phyloP scores from a whole-genome alignment of 2,329 filamentous ascomycete species.

The Cadophora malorum region DNA sequence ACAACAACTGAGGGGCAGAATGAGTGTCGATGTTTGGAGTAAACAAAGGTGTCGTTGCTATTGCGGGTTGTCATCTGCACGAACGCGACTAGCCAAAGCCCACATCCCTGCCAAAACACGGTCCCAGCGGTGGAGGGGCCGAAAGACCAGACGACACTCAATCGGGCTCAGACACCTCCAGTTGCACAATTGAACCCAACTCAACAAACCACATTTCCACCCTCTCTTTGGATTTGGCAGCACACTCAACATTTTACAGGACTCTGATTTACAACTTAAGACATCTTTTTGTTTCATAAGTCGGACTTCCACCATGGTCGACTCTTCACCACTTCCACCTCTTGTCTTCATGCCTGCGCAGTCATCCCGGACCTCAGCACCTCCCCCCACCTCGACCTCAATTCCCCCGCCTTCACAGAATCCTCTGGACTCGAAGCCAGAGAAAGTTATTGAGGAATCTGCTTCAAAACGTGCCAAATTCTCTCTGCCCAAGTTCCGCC shows the following conservation, averaged over 20 bases:
- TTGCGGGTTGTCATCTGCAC: slow-evolving; percentile 21
- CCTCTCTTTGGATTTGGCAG: background rate
- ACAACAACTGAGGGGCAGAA: background rate
- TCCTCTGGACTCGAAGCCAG: background rate
- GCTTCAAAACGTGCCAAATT: slow-evolving; percentile 43
- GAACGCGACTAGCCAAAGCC: slow-evolving; percentile 22
- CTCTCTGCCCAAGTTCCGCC: slow-evolving; percentile 60
- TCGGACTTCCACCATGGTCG: background rate
- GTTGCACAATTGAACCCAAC: background rate
- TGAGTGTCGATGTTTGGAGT: slow-evolving; percentile 20
- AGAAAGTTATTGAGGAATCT: slow-evolving; percentile 9
- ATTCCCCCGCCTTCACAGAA: slow-evolving; percentile 27
- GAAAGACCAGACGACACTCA: background rate
- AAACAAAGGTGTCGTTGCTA: slow-evolving; percentile 24
- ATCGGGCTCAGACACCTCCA: background rate
- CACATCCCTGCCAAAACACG: slow-evolving; percentile 11
- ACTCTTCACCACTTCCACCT: slow-evolving; percentile 30
- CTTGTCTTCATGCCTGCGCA: slow-evolving; percentile 38
- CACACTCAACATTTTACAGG: background rate
- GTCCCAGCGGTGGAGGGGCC: background rate
- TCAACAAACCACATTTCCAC: background rate
- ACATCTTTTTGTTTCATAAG: background rate
- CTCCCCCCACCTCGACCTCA: slow-evolving; percentile 32
- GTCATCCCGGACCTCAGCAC: slow-evolving; percentile 32
- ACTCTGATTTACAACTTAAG: background rate